phyloP scores from a whole-genome alignment of 306 rosid genomes.

The Mimosa pudica region DNA sequence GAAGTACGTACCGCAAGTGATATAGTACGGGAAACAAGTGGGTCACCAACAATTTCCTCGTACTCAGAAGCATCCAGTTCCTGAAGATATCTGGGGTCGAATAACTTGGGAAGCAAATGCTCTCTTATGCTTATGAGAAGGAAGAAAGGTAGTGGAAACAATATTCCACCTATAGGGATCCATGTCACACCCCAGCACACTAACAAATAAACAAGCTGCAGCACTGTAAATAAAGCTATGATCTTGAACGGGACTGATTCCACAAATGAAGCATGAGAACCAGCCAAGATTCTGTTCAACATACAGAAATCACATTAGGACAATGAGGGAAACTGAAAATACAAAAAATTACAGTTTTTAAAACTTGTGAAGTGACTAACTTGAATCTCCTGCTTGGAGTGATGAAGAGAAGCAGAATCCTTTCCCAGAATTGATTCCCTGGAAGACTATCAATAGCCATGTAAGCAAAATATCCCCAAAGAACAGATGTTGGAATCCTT shows the following conservation, averaged over 20 bases:
- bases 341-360: not conserved
- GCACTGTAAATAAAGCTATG: slow-evolving; percentile 68
- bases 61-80: slow-evolving; percentile 94
- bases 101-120: slow-evolving; percentile 69
- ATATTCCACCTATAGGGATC: slow-evolving; percentile 86
- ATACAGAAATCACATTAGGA: slow-evolving; percentile 18
- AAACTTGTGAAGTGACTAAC: slow-evolving; percentile 45
- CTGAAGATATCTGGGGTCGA: slow-evolving; percentile 55
- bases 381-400: slow-evolving; percentile 72
- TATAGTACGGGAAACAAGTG: slow-evolving; percentile 17
- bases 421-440: slow-evolving; percentile 95
- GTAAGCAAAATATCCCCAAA: slow-evolving; percentile 93
- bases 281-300: slow-evolving; percentile 70
- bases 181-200: slow-evolving; percentile 79
- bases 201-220: slow-evolving; percentile 68
- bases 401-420: slow-evolving; percentile 77
- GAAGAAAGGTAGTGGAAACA: slow-evolving; percentile 90
- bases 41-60: slow-evolving; percentile 71
- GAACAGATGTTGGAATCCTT: slow-evolving; percentile 87
- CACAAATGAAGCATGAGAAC: slow-evolving; percentile 82
- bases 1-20: slow-evolving; percentile 33
- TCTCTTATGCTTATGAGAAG: slow-evolving; percentile 78
- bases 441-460: slow-evolving; percentile 98
- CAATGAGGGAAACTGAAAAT: slow-evolving; percentile 14
- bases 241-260: slow-evolving; percentile 81